Conservation (phyloP, 2,329 filamentous ascomycete genomes). For the Sporothrix brunneoviolacea region DNA sequence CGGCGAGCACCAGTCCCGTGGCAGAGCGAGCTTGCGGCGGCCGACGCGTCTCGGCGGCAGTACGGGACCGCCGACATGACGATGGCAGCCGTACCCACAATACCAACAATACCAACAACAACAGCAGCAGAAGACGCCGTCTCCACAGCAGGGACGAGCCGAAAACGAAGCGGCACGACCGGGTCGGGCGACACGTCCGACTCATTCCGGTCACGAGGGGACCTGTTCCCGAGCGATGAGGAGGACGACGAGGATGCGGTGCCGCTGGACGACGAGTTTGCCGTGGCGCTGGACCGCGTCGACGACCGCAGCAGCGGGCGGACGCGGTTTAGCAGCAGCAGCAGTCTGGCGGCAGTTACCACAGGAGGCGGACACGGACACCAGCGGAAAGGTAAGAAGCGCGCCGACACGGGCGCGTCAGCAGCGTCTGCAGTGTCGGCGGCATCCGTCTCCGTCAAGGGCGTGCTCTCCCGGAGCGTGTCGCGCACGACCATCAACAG, state of each 20-base stretch:
- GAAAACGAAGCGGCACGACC: slow-evolving; percentile 70
- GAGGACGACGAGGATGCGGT: slow-evolving; percentile 87
- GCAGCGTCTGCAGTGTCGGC: not conserved
- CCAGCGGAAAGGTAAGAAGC: slow-evolving; percentile 36
- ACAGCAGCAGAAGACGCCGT: not conserved
- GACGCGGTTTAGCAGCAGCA: slow-evolving; percentile 42
- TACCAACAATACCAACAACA: not conserved
- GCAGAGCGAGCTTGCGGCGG: slow-evolving; percentile 3
- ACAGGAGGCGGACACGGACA: no score
- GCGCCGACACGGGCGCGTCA: slow-evolving; percentile 16
- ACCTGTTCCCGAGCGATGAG: slow-evolving; percentile 82
- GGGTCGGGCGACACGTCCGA: slow-evolving; percentile 77
- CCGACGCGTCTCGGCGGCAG: not conserved
- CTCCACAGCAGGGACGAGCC: slow-evolving; percentile 21
- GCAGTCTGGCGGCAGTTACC: slow-evolving; percentile 58
- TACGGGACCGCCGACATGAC: slow-evolving; percentile 1
- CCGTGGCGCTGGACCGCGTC: slow-evolving; percentile 69
- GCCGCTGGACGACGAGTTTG: slow-evolving; percentile 88
- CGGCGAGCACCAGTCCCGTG: not conserved
- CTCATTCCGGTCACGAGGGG: slow-evolving; percentile 79
- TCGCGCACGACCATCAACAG: slow-evolving; percentile 49
- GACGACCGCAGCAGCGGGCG: slow-evolving; percentile 72
- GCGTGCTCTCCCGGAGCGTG: slow-evolving; percentile 41
- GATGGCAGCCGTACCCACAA: not conserved
- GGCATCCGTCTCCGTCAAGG: not conserved